Evolutionary conservation across 305 asterid species (phyloP).

Genomic region (Fraxinus latifolia): DNA sequence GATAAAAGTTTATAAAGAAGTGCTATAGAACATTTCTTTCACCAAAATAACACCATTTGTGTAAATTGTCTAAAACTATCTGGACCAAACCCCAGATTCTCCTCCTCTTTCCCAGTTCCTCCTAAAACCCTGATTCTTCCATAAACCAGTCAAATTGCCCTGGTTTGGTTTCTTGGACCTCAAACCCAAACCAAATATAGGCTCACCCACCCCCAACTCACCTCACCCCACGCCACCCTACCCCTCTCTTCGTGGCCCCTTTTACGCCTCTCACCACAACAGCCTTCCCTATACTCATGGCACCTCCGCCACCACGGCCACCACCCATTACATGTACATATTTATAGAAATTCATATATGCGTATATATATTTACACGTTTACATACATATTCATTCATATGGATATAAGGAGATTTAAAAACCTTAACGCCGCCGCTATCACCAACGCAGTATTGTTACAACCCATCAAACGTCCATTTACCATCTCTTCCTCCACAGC

Average conservation of each 20-base stretch:
- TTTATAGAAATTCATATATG: background rate
- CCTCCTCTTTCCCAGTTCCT: background rate
- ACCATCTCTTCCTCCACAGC: conserved; percentile 30
- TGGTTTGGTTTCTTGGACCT: background rate
- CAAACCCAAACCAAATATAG: background rate
- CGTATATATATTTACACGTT: background rate
- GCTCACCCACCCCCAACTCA: background rate
- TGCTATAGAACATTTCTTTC: background rate
- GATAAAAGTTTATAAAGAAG: background rate
- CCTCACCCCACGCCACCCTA: background rate
- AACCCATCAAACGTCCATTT: conserved; percentile 44
- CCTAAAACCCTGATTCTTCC: background rate
- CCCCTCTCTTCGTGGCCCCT: background rate
- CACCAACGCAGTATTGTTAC: conserved; percentile 39
- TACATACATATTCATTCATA: conserved; percentile 11
- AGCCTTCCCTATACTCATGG: background rate
- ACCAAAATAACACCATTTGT: background rate
- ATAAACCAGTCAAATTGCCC: background rate
- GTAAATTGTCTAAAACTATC: background rate
- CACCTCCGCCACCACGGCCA: background rate
- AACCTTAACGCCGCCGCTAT: conserved; percentile 28
- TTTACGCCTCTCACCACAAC: background rate
- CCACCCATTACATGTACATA: background rate
- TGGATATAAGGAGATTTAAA: conserved; percentile 51
- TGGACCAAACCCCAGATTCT: background rate